A percentile compares a stretch with the other conserved stretches of the same genome.
Conservation (phyloP, 2,329 filamentous ascomycete genomes). For the Daldinia sp. region DNA sequence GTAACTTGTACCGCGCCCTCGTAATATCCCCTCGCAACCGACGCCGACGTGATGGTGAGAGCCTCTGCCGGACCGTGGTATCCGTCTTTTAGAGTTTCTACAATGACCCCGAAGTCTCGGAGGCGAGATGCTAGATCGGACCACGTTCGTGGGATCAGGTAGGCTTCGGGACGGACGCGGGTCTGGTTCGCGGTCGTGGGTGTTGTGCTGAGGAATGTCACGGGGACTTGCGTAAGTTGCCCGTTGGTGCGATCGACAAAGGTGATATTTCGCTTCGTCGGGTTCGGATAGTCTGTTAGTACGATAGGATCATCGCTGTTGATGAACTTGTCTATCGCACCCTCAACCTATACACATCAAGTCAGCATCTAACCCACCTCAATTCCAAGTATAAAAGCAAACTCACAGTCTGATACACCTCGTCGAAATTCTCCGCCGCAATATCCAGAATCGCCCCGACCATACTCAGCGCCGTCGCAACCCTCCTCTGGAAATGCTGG, state of each 20-base stretch:
- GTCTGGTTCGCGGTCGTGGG: constrained; percentile 45
- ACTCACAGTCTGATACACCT: constrained; percentile 43
- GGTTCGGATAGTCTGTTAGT: constrained; percentile 44
- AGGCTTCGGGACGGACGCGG: constrained; percentile 45
- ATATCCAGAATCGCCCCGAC: constrained; percentile 46
- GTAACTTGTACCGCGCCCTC: constrained; percentile 47
- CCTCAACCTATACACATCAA: constrained; percentile 21
- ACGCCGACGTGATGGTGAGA: constrained; percentile 39
- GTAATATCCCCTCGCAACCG: constrained; percentile 40
- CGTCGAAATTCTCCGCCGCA: constrained; percentile 42
- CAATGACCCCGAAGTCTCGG: constrained; percentile 40
- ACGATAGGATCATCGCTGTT: constrained; percentile 45
- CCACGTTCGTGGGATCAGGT: constrained; percentile 47
- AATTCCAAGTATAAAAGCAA: not conserved
- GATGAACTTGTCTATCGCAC: constrained; percentile 44
- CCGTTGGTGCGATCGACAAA: constrained; percentile 45
- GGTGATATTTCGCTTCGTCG: constrained; percentile 41
- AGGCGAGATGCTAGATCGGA: constrained; percentile 44
- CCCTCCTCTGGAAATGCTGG: constrained; percentile 48
- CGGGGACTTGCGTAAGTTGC: constrained; percentile 41
- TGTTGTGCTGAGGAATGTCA: constrained; percentile 45
- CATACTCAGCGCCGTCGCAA: constrained; percentile 47
- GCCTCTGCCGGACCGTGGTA: constrained; percentile 45
- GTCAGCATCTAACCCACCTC: not conserved
- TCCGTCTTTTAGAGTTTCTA: constrained; percentile 43